Base-by-base conservation (phyloP, 495 filamentous ascomycete genomes). In the Penicillium coprophilum region DNA sequence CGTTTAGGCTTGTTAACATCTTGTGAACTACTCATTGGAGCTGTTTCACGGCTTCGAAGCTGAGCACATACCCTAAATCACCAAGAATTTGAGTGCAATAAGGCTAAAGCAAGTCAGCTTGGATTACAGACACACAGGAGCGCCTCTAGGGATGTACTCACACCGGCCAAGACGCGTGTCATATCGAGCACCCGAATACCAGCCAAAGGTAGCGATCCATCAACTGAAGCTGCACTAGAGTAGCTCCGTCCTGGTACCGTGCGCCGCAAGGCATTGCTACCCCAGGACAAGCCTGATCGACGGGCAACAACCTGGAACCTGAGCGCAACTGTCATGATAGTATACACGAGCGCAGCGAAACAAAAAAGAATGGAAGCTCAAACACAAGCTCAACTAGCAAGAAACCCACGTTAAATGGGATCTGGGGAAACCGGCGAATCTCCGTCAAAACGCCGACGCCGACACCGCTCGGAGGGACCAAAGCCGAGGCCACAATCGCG, bases 41-140 rank as follows among this genome's bases (percentile, higher is more conserved):
- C 43, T 48, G 23, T 13, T 47, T 19, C 27, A 58, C 60, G 38
- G 59, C 50, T 49, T 58, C 62, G 15, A 32, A 43, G 36, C 23
- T 40, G 17, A 9, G 27, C 2, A 69, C 77, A 62, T 87, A 96
- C 94, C 94, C 94, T 62, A 98, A 78, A 70, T 98, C 94, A 59
- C 94, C 94, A 10, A 98, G 79, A 36, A 98, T 97, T 70, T 98
- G 94, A 47, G 94, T 97, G 63, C 92, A 96, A 68, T 97, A 97
- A 60, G 94, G 94, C 94, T 98, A 64, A 17, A 21, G n/a, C 24
- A 46, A 58, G 63, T 69, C 50, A 66, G 61, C 11, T 60, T 55
- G 46, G 27, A 50, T 30, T 17, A 3, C 19, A 50, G 8, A 12
- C 46, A 41, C 23, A n/a, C 6, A 31, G 19, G 11, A 12, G 17